These are phyloP conservation scores for Eragrostis tef DNA, from an alignment of 202 grass and related monocot genomes.

Conservation along the genomic window DNA sequence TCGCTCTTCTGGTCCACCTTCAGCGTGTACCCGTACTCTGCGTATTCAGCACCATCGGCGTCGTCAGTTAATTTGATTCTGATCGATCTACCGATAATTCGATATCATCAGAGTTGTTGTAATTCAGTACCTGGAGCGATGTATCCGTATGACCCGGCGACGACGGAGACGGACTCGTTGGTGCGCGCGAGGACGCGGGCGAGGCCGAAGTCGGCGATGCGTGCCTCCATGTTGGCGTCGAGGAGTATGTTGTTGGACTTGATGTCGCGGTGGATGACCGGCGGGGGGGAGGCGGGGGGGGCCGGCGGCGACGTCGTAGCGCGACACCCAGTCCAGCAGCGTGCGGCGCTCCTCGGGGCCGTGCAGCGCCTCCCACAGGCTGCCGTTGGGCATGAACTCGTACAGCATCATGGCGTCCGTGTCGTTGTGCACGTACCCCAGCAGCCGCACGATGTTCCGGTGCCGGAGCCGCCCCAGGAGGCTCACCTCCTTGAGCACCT, in stretches of 20 bases:
- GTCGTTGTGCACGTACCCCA: constrained; percentile 77
- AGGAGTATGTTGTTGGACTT: constrained; percentile 90
- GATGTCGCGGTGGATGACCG: constrained; percentile 86
- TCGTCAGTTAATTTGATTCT: too few species aligned
- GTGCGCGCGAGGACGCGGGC: constrained; percentile 55
- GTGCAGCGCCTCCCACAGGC: constrained; percentile 89
- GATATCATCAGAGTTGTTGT: too few species aligned
- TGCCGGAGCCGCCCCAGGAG: constrained; percentile 77
- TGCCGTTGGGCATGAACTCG: constrained; percentile 98
- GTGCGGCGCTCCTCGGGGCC: constrained; percentile 34
- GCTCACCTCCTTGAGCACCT: constrained; percentile 69
- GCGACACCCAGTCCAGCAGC: constrained; percentile 72
- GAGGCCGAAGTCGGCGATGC: constrained; percentile 85
- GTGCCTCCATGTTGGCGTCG: constrained; percentile 72
- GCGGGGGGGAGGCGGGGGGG: constrained; percentile 87
- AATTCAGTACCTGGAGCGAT: constrained; percentile 67
- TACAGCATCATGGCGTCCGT: constrained; percentile 84
- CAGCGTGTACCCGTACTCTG: constrained; percentile 94
- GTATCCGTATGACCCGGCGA: constrained; percentile 91
- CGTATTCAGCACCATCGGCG: neutral
- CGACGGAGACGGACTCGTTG: constrained; percentile 73
- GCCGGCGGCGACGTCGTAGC: constrained; percentile 77
- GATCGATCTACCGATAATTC: too few species aligned
- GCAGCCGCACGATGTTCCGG: constrained; percentile 88
- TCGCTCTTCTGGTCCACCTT: constrained; percentile 99